A percentile compares a stretch with the other conserved stretches of the same genome.
Evolutionary conservation across 2,329 filamentous ascomycete species (phyloP).

Genomic region (Aspergillus hortae): DNA sequence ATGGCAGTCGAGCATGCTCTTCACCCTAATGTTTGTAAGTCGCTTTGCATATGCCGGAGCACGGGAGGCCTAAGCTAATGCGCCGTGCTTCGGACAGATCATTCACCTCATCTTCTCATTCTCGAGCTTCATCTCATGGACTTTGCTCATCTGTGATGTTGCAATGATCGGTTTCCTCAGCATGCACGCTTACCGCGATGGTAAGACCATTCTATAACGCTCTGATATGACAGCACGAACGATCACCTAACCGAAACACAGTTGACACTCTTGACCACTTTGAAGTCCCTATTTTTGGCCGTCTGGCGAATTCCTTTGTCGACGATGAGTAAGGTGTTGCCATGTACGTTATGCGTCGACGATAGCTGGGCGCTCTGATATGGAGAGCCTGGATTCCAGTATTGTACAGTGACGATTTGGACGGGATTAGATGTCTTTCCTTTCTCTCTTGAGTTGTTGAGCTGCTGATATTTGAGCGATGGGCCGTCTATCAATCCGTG

Average conservation of each 20-base stretch:
- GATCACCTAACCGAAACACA: slow-evolving; percentile 26
- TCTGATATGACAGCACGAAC: neutral
- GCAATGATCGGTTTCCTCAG: slow-evolving; percentile 72
- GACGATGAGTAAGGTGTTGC: slow-evolving; percentile 66
- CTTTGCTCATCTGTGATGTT: slow-evolving; percentile 74
- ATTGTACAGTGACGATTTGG: neutral
- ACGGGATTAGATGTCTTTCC: no score
- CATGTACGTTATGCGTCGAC: neutral
- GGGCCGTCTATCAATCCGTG: no score
- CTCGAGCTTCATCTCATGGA: slow-evolving; percentile 78
- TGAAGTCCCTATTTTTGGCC: slow-evolving; percentile 83
- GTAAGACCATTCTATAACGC: slow-evolving; percentile 43
- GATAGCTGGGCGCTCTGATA: neutral
- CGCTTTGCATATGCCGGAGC: neutral
- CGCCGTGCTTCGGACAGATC: slow-evolving; percentile 51
- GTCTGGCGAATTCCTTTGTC: slow-evolving; percentile 80
- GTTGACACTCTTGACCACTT: slow-evolving; percentile 65
- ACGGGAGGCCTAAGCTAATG: neutral
- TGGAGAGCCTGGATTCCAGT: neutral
- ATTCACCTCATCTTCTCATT: slow-evolving; percentile 83
- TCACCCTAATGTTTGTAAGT: slow-evolving; percentile 62
- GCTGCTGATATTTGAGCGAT: no score
- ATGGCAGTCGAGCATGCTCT: slow-evolving; percentile 86
- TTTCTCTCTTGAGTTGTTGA: no score
- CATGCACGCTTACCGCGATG: slow-evolving; percentile 78